Base-by-base conservation (phyloP, 768 basidiomycete species). In the Hericium alpestre region DNA sequence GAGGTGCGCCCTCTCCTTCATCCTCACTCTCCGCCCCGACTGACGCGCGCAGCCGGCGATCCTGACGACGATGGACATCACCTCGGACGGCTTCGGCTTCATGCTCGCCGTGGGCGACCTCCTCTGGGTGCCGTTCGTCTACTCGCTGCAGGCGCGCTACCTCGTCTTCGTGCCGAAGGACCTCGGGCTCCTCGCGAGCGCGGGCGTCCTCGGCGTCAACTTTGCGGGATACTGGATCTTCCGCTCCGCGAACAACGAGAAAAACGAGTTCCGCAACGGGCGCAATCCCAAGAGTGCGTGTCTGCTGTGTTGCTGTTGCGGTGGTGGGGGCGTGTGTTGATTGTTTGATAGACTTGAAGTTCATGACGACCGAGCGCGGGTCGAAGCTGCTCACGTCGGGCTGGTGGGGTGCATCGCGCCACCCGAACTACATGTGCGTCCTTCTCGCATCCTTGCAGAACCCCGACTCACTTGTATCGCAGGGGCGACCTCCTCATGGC, bases 11-110 rank as follows among this genome's bases (percentile, higher is more conserved):
- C 11, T 10, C 32, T 32, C 50, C 32, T 9, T 40, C 1, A 27
- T 3, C 11, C 20, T 5, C 3, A 41, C 3, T 2, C n/a, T 7
- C 32, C 1, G 32, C 1, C 8, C 1, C 32, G n/a, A n/a, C 51
- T 15, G 12, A 38, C 57, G n/a, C 38, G 10, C n/a, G 7, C 62
- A 96, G 91, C 80, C 89, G 1, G 87, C 90, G 10, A 79, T 99
- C 61, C 78, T 98, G 57, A 94, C 91, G 1, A 93, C 88, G 3
- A 99, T 99, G 90, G 96, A 99, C 66, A 94, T 99, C 66, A 94
- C 87, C 3, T 90, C 89, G 11, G 96, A 99, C 64, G 96, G 96
- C 11, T 97, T 98, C 65, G 96, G 96, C 7, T 97, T 93, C 79
- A 99, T 99, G 96, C 86, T 99, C 27, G 73, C 92, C 4, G 80